Evolutionary conservation across 345 rosid species (phyloP).

Genomic region (Eucalyptus guilfoylei): DNA sequence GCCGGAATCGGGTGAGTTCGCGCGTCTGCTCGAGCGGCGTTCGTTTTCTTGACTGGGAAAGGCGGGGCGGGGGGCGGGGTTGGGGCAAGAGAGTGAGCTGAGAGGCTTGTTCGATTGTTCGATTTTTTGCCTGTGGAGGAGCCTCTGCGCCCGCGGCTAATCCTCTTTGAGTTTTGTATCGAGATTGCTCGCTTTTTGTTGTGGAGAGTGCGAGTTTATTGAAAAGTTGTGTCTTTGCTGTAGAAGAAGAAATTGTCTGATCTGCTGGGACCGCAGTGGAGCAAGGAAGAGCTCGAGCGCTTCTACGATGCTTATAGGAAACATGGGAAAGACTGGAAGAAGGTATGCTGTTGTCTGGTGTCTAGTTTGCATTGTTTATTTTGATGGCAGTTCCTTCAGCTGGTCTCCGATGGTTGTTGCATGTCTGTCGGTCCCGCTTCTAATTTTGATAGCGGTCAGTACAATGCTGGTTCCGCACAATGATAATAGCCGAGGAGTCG

Average conservation of each 20-base stretch:
- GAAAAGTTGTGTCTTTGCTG: neutral
- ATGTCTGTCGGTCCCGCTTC: neutral
- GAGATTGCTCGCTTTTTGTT: neutral
- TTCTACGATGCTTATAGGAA: constrained; percentile 83
- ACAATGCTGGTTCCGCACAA: neutral
- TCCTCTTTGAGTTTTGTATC: neutral
- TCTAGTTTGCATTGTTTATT: neutral
- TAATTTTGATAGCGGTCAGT: neutral
- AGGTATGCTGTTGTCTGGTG: constrained; percentile 18
- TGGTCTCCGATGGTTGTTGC: neutral
- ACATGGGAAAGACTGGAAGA: constrained; percentile 88
- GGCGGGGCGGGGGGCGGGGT: neutral
- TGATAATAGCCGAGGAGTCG: neutral
- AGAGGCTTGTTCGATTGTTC: neutral
- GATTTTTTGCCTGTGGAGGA: neutral
- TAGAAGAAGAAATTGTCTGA: constrained; percentile 76
- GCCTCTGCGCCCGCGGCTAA: neutral
- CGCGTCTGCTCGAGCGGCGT: neutral
- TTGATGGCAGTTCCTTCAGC: neutral
- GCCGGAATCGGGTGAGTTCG: constrained; percentile 49
- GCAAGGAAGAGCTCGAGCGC: constrained; percentile 64
- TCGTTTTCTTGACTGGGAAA: neutral
- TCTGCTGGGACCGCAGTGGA: constrained; percentile 92
- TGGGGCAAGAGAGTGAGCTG: neutral
- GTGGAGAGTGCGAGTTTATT: neutral